Evolutionary conservation across 2,329 filamentous ascomycete genomes (phyloP).

Genomic region (Aplosporella prunicola): DNA sequence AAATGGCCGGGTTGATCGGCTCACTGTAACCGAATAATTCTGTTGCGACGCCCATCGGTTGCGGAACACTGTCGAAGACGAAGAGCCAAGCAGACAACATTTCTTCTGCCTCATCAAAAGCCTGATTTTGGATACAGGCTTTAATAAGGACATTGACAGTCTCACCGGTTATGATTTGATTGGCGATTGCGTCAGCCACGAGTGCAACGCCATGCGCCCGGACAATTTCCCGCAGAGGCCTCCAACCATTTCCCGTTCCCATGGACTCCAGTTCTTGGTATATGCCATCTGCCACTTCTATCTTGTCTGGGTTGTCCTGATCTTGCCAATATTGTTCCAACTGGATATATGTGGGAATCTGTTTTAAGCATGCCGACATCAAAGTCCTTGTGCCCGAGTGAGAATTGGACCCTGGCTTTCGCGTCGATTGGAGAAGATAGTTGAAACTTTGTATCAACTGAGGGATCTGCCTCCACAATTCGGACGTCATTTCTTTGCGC

Average conservation of each 20-base stretch:
- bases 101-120: slow-evolving; percentile 27
- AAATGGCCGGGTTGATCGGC: slow-evolving; percentile 18
- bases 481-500: too few species aligned
- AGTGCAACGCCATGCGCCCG: slow-evolving; percentile 32
- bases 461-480: too few species aligned
- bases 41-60: slow-evolving; percentile 10
- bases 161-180: slow-evolving; percentile 21
- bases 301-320: slow-evolving; percentile 20
- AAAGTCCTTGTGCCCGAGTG: slow-evolving; percentile 30
- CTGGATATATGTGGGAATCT: slow-evolving; percentile 32
- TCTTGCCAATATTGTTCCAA: slow-evolving; percentile 29
- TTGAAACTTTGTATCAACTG: too few species aligned
- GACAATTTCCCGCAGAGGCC: slow-evolving; percentile 31
- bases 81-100: slow-evolving; percentile 21
- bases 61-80: background rate
- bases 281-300: slow-evolving; percentile 28
- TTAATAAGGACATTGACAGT: slow-evolving; percentile 19
- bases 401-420: too few species aligned
- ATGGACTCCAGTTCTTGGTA: slow-evolving; percentile 30
- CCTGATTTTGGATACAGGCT: slow-evolving; percentile 22
- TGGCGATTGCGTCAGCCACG: slow-evolving; percentile 27
- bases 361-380: slow-evolving; percentile 29
- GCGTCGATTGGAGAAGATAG: too few species aligned
- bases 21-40: slow-evolving; percentile 21
- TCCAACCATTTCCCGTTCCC: slow-evolving; percentile 27